Evolutionary conservation across 305 asterid species (phyloP).

Genomic region (Vinca major): DNA sequence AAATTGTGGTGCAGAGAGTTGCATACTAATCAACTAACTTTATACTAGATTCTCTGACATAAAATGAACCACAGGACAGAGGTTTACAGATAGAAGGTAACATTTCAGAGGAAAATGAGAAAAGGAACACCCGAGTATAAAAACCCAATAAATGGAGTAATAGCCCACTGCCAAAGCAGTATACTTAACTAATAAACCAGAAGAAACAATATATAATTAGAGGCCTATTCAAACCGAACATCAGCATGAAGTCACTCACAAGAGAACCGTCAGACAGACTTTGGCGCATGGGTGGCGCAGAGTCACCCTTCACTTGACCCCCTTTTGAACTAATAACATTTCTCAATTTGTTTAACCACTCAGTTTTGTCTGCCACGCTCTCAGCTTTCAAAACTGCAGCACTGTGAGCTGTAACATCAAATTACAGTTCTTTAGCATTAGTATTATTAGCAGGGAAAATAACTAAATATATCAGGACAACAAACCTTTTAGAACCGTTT

Average conservation of each 20-base stretch:
- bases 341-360: slow-evolving; percentile 71
- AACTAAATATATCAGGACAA: slow-evolving; percentile 4
- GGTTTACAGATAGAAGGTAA: background rate
- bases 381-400: slow-evolving; percentile 91
- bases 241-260: slow-evolving; percentile 33
- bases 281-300: slow-evolving; percentile 66
- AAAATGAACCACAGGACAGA: background rate
- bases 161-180: background rate
- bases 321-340: slow-evolving; percentile 81
- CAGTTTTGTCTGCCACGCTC: slow-evolving; percentile 66
- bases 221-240: background rate
- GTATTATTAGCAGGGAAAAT: background rate
- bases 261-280: slow-evolving; percentile 95
- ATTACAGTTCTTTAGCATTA: slow-evolving; percentile 16
- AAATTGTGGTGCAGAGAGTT: slow-evolving; percentile 8
- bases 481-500: slow-evolving; percentile 84
- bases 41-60: background rate
- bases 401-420: slow-evolving; percentile 67
- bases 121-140: background rate
- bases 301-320: slow-evolving; percentile 82
- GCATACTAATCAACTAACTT: background rate
- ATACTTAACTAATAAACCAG: background rate
- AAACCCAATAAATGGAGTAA: background rate
- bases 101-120: background rate
- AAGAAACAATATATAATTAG: background rate